Percentiles rank a stretch among this genome's conserved stretches.
Evolutionary conservation across 257 asterid species (phyloP).

Genomic region (Solanum pimpinellifolium): DNA sequence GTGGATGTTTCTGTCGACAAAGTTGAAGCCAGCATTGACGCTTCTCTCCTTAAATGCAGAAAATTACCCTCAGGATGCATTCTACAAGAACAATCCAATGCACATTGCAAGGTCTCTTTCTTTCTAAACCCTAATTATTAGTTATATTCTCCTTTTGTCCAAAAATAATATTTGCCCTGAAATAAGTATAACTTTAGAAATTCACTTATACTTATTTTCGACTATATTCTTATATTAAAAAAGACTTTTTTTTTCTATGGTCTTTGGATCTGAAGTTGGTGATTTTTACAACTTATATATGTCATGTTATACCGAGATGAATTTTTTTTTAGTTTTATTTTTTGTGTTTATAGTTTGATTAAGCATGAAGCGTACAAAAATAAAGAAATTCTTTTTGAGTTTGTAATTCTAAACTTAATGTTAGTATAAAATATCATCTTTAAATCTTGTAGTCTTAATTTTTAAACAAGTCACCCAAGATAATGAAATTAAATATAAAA

Average conservation of each 20-base stretch:
- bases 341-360: not conserved
- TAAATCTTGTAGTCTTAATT: not conserved
- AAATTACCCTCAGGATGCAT: slow-evolving; percentile 91
- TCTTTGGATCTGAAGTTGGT: not conserved
- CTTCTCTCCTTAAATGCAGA: slow-evolving; percentile 50
- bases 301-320: not conserved
- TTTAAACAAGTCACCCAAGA: not conserved
- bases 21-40: slow-evolving; percentile 20
- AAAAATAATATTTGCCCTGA: no score
- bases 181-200: not conserved
- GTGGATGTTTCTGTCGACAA: slow-evolving; percentile 46
- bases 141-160: not conserved
- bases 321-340: not conserved
- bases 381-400: not conserved
- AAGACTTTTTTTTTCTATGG: not conserved
- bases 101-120: slow-evolving; percentile 68
- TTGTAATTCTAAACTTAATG: not conserved
- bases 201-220: not conserved
- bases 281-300: not conserved
- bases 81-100: slow-evolving; percentile 61
- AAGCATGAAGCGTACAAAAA: not conserved
- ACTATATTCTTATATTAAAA: no score
- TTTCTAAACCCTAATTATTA: not conserved
- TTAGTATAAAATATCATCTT: not conserved
- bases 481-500: not conserved